Percentiles rank a stretch among this genome's conserved stretches.
phyloP scores from a whole-genome alignment of 2,329 filamentous ascomycete species.

The Aspergillus viridinutans region DNA sequence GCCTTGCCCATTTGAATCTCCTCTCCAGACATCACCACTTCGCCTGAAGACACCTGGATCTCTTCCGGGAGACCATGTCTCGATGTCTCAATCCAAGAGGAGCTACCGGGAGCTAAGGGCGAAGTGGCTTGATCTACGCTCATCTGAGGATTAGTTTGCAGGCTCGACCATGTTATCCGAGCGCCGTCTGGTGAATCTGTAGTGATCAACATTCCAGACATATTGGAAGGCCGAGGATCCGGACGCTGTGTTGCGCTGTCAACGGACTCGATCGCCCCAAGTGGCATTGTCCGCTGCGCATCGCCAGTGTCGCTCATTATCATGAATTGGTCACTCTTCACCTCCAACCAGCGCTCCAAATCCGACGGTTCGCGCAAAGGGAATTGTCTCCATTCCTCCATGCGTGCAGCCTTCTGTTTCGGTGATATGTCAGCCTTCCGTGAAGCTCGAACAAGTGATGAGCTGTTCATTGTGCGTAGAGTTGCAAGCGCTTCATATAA shows the following conservation, averaged over 20 bases:
- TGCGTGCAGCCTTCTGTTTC: neutral
- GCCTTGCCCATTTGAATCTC: neutral
- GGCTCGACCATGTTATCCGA: too few species aligned
- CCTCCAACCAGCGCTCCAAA: slow-evolving; percentile 4
- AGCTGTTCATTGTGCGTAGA: neutral
- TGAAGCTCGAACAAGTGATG: neutral
- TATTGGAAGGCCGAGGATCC: neutral
- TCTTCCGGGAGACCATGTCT: neutral
- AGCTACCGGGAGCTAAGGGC: neutral
- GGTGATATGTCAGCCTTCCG: neutral
- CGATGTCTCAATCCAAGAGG: neutral
- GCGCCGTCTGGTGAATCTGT: neutral
- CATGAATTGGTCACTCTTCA: neutral
- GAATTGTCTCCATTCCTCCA: slow-evolving; percentile 4
- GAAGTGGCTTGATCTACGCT: neutral
- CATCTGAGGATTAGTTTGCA: too few species aligned
- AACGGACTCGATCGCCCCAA: neutral
- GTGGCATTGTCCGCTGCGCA: neutral
- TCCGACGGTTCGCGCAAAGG: neutral
- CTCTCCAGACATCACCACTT: neutral
- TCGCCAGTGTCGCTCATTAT: neutral
- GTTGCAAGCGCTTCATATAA: slow-evolving; percentile 18
- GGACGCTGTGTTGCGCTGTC: neutral
- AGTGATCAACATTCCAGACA: neutral
- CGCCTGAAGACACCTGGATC: too few species aligned